These are phyloP conservation scores for Flagelloscypha sp. DNA, from an alignment of 768 basidiomycete species.

Conservation along the genomic window DNA sequence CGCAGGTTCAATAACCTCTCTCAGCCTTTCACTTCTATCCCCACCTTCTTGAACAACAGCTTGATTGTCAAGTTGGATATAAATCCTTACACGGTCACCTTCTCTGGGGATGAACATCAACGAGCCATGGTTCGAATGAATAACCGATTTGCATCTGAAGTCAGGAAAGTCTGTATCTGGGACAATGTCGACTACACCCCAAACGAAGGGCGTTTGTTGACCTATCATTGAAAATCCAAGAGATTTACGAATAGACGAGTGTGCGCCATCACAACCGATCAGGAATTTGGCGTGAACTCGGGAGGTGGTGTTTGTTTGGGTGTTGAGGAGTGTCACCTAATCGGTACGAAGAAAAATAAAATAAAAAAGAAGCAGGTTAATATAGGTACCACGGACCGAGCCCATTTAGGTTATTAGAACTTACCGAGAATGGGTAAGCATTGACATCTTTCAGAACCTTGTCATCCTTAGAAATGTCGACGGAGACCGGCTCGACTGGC, in stretches of 20 bases:
- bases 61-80: constrained; percentile 54
- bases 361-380: too few species aligned
- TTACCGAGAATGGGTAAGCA: constrained; percentile 25
- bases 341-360: too few species aligned
- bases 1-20: constrained; percentile 39
- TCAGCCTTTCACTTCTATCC: constrained; percentile 47
- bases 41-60: constrained; percentile 35
- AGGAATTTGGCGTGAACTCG: constrained; percentile 70
- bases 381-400: too few species aligned
- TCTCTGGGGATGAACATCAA: constrained; percentile 73
- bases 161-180: constrained; percentile 76
- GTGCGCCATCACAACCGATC: constrained; percentile 72
- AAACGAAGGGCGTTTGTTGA: constrained; percentile 68
- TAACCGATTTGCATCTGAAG: constrained; percentile 51
- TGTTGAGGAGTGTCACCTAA: too few species aligned
- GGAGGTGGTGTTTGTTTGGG: too few species aligned
- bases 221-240: constrained; percentile 68
- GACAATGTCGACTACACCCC: constrained; percentile 73
- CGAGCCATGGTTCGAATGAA: constrained; percentile 64
- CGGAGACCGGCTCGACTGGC: constrained; percentile 39
- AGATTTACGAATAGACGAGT: constrained; percentile 73
- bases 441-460: constrained; percentile 32
- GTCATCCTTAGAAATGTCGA: constrained; percentile 37
- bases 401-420: constrained; percentile 6
- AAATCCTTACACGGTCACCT: constrained; percentile 58